Conservation (phyloP, 179 eudicot genomes). For the Silene noctiflora region DNA sequence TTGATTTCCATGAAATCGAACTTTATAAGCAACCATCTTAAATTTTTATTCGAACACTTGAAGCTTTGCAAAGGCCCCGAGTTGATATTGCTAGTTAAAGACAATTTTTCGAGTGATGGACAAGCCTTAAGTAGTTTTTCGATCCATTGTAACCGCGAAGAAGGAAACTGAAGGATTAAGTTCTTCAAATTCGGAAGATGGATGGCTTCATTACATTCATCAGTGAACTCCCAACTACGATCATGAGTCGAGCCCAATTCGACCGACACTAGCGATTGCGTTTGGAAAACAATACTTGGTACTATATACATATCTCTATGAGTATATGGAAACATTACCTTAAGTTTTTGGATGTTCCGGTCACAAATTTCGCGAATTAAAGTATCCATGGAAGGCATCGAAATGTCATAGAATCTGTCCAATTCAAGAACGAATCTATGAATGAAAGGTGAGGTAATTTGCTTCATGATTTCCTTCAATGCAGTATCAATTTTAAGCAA, state of each 20-base stretch:
- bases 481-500: background rate
- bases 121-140: background rate
- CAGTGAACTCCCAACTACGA: background rate
- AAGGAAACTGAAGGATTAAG: background rate
- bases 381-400: background rate
- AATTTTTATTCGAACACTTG: background rate
- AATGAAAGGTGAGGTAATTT: slow-evolving; percentile 2
- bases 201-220: background rate
- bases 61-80: background rate
- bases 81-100: background rate
- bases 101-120: slow-evolving; percentile 11
- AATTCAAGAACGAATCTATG: background rate
- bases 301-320: background rate
- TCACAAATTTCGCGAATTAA: background rate
- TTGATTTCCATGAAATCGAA: no score
- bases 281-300: background rate
- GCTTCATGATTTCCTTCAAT: background rate
- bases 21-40: background rate
- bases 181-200: slow-evolving; percentile 7
- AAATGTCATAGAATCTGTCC: no score
- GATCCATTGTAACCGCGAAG: no score
- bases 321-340: background rate
- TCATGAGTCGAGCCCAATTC: background rate
- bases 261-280: background rate
- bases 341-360: background rate